These are phyloP conservation scores for Amphichorda felina DNA, from an alignment of 2,329 filamentous ascomycete genomes.

Conservation along the genomic window DNA sequence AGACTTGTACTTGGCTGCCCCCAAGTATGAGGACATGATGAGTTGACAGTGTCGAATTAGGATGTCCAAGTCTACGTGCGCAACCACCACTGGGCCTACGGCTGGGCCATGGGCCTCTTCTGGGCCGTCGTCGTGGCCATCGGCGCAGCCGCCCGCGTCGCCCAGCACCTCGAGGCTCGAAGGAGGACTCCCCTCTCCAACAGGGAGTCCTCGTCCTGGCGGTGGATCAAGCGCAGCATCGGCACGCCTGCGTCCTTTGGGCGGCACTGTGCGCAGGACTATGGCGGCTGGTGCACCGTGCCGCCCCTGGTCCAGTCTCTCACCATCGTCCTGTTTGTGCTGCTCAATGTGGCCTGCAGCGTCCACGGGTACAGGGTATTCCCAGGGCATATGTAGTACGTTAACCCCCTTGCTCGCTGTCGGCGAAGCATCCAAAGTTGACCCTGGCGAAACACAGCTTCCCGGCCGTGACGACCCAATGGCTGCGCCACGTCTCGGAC, in stretches of 20 bases:
- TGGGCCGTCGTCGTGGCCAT: conserved; percentile 26
- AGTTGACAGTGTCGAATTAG: conserved; percentile 8
- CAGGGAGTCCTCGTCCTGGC: conserved; percentile 1
- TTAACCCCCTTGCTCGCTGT: too few species aligned
- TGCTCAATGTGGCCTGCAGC: conserved; percentile 24
- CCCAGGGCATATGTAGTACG: conserved; percentile 25
- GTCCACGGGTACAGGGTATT: conserved; percentile 24
- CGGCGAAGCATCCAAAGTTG: too few species aligned
- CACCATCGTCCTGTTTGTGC: conserved; percentile 22
- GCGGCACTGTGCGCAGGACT: conserved; percentile 23
- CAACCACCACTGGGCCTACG: conserved; percentile 21
- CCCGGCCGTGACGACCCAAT: conserved; percentile 17
- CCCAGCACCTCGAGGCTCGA: neutral
- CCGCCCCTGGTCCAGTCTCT: conserved; percentile 30
- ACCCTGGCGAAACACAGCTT: conserved; percentile 18
- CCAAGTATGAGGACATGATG: too few species aligned
- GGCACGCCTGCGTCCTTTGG: conserved; percentile 30
- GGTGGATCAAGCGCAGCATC: conserved; percentile 20
- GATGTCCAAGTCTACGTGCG: conserved; percentile 22
- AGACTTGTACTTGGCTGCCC: neutral
- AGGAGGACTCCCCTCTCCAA: neutral
- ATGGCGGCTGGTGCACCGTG: conserved; percentile 30
- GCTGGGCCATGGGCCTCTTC: conserved; percentile 23
- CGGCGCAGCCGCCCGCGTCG: conserved; percentile 11
- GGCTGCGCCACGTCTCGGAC: conserved; percentile 45